Evolutionary conservation across 331 rosid species (phyloP).

Genomic region (Dryas integrifolia): DNA sequence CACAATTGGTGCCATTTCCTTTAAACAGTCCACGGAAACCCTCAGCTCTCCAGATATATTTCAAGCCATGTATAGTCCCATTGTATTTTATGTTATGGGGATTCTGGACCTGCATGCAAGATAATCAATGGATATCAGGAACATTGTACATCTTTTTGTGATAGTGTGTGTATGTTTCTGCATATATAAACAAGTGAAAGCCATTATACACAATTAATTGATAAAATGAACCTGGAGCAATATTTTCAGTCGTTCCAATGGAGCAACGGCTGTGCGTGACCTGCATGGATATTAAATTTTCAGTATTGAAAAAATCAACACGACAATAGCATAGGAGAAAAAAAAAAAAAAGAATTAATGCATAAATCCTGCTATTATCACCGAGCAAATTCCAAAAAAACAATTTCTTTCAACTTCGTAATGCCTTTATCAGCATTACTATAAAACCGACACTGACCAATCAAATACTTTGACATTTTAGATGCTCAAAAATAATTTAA

Average conservation of each 20-base stretch:
- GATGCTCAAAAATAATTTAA: not conserved
- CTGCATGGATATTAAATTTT: conserved; percentile 39
- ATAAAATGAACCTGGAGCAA: conserved; percentile 71
- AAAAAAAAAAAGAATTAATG: not conserved
- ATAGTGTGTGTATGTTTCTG: not conserved
- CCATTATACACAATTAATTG: not conserved
- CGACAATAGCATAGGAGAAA: not conserved
- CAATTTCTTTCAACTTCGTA: not conserved
- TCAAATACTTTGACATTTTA: not conserved
- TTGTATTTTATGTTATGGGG: conserved; percentile 86
- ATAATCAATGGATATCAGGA: conserved; percentile 11
- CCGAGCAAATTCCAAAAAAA: not conserved
- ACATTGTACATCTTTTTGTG: not conserved
- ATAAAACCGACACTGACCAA: not conserved
- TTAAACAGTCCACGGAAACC: conserved; percentile 94
- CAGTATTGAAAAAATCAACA: conserved; percentile 1
- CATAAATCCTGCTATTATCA: not conserved
- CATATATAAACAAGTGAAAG: not conserved
- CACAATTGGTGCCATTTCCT: conserved; percentile 99
- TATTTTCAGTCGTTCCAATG: conserved; percentile 91
- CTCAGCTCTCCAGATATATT: conserved; percentile 94
- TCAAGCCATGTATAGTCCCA: conserved; percentile 95
- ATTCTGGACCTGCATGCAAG: conserved; percentile 80
- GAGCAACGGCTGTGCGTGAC: conserved; percentile 98
- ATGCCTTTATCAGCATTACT: not conserved